A percentile compares a stretch with the other conserved stretches of the same genome.
These are phyloP conservation scores for Auxenochlorella pyrenoidosa DNA, from an alignment of 139 green algal species.

Conservation along the genomic window DNA sequence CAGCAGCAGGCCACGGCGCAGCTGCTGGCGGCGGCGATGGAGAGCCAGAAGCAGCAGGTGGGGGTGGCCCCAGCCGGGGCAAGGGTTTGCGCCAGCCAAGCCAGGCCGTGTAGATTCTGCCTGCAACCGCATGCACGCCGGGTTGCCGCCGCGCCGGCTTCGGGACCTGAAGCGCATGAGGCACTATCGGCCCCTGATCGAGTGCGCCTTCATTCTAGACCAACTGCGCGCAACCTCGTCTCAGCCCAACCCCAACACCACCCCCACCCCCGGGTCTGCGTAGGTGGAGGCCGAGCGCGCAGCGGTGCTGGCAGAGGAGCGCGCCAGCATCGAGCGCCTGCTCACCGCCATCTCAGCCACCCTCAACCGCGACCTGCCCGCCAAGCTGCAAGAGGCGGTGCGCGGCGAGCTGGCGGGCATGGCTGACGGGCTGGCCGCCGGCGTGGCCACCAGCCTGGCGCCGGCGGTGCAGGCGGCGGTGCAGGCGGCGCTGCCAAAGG, in stretches of 20 bases:
- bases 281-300: conserved; percentile 49
- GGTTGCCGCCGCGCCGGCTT: too few species aligned
- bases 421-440: conserved; percentile 13
- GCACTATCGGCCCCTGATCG: too few species aligned
- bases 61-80: background rate
- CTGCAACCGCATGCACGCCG: too few species aligned
- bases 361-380: conserved; percentile 62
- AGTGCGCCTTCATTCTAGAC: too few species aligned
- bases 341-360: conserved; percentile 46
- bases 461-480: conserved; percentile 38
- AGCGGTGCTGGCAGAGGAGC: conserved; percentile 53
- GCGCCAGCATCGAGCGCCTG: conserved; percentile 51
- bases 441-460: conserved; percentile 30
- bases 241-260: too few species aligned
- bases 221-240: too few species aligned
- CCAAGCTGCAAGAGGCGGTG: conserved; percentile 42
- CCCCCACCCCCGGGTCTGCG: background rate
- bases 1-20: conserved; percentile 10
- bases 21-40: background rate
- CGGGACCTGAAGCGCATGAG: too few species aligned
- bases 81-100: too few species aligned
- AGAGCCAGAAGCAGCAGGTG: conserved; percentile 33
- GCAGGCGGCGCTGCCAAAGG: conserved; percentile 35
- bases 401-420: conserved; percentile 35
- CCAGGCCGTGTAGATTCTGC: too few species aligned